Evolutionary conservation across 129 eudicot species (phyloP), one percentile per base, ranked within the genome.

Genomic region (carrot (Daucus carota)): DNA sequence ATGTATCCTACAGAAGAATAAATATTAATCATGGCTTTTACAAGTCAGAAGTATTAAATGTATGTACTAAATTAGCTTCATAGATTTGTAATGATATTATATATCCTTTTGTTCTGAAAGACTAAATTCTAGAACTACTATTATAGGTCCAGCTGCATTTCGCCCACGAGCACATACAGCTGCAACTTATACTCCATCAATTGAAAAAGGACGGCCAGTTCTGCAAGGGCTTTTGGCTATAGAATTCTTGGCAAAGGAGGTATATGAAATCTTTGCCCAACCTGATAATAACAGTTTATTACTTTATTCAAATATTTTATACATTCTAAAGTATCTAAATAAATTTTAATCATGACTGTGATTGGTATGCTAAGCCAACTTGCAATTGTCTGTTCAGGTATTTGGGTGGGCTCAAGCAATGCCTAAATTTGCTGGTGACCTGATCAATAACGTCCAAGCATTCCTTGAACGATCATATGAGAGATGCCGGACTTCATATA

Each of bases 391-490:
- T 72, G 41, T 66, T 43, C 74, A 94, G 99, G 97, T 95, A 63
- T 92, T 95, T 85, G 92, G 97, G 18, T 95, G 99, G 99, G 99
- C 97, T 65, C 99, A 95, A 79, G 90, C 97, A 82, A 92, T 95
- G 99, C 99, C 99, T 18, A 95, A 95, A 57, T 95, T 91, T 85
- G 85, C 99, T 79, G 84, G 88, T 79, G 99, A 91, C 50, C 96
- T 95, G 77, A 89, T 91, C 83, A 89, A 88, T 60, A 83, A 91
- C 40, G 99, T 95, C 77, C 97, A 92, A 69, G 91, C 97, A 75
- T 92, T 95, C 74, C 96, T 95, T 22, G 99, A 95, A 82, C 84
- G 99, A 77, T 82, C 97, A 74, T 95, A 95, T 45, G 99, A 95
- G 90, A 95, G 96, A 86, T 95, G 99, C 34, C 97, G 99, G n/a